These are phyloP conservation scores for Hebeloma cylindrosporum DNA, from an alignment of 768 basidiomycete genomes.

Conservation along the genomic window DNA sequence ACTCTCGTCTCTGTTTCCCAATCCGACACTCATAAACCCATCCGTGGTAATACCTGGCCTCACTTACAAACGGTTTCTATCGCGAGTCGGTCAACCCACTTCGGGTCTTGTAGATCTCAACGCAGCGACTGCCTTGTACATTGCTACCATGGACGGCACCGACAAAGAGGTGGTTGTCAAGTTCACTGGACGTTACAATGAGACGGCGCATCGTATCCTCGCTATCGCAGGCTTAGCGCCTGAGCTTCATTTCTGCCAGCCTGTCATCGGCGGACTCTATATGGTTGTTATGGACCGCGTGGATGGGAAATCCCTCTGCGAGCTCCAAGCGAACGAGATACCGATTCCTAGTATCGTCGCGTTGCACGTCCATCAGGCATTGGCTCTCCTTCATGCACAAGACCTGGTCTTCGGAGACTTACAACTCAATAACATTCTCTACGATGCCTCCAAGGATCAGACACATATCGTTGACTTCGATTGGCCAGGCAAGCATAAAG, in stretches of 20 bases:
- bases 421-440: constrained; percentile 23
- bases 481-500: constrained; percentile 24
- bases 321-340: constrained; percentile 25
- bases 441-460: constrained; percentile 6
- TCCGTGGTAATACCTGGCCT: constrained; percentile 13
- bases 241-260: constrained; percentile 17
- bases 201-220: constrained; percentile 17
- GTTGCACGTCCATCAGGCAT: constrained; percentile 11
- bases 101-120: constrained; percentile 15
- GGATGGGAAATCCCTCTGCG: constrained; percentile 14
- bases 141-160: constrained; percentile 16
- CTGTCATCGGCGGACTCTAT: constrained; percentile 18
- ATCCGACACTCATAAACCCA: constrained; percentile 10
- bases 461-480: constrained; percentile 30
- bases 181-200: constrained; percentile 22
- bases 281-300: constrained; percentile 23
- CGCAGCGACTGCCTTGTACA: constrained; percentile 16
- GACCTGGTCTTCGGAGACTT: constrained; percentile 31
- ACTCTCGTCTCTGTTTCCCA: constrained; percentile 12
- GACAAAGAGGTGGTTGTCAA: constrained; percentile 22
- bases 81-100: constrained; percentile 15
- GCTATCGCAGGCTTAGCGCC: constrained; percentile 17
- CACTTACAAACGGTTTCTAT: constrained; percentile 12
- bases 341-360: constrained; percentile 11
- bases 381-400: constrained; percentile 16